A percentile compares a stretch with the other conserved stretches of the same genome.
Evolutionary conservation across 2,329 filamentous ascomycete genomes (phyloP).

Genomic region (Dactylellina drechsleri): DNA sequence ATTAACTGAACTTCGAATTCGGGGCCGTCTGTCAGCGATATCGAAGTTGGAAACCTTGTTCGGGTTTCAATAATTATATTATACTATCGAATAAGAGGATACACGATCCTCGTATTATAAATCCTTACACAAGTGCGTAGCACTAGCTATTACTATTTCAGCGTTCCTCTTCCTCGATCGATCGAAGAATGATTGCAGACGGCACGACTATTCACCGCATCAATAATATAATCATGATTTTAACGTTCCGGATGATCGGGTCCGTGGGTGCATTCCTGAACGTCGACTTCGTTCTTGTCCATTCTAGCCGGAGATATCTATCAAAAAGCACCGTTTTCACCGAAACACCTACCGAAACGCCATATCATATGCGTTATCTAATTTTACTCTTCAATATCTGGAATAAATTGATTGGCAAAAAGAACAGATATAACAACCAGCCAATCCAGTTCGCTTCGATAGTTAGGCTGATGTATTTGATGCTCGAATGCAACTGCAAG

Average conservation of each 20-base stretch:
- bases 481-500: conserved; percentile 26
- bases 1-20: no score
- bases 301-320: conserved; percentile 27
- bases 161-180: conserved; percentile 10
- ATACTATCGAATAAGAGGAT: not conserved
- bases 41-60: no score
- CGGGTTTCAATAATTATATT: no score
- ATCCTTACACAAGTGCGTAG: conserved; percentile 22
- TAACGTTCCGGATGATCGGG: conserved; percentile 41
- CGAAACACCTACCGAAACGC: not conserved
- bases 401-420: not conserved
- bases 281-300: conserved; percentile 29
- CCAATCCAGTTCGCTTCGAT: not conserved
- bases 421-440: conserved; percentile 14
- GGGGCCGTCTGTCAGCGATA: no score
- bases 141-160: not conserved
- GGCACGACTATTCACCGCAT: conserved; percentile 23
- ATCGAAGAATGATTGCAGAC: conserved; percentile 18
- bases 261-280: conserved; percentile 39
- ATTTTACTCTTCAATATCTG: no score
- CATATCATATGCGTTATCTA: no score
- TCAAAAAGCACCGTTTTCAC: conserved; percentile 25
- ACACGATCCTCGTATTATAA: conserved; percentile 47
- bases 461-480: not conserved
- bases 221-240: not conserved